These are phyloP conservation scores for Irpex sp. DNA, from an alignment of 1,284 basidiomycete species.

Conservation along the genomic window DNA sequence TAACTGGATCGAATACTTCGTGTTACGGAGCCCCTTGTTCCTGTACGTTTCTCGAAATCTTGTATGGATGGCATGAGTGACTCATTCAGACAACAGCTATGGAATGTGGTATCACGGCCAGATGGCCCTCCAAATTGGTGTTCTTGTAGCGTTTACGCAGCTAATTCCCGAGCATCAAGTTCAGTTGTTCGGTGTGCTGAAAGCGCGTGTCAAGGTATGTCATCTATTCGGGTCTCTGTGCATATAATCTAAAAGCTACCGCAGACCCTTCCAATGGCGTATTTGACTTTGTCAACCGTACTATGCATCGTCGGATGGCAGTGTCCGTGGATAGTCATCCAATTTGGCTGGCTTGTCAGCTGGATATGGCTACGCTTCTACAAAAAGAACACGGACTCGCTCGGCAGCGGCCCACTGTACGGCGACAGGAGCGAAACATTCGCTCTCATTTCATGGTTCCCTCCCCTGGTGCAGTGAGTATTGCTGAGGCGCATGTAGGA, in stretches of 20 bases:
- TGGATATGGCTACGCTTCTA: conserved; percentile 97
- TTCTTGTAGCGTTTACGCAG: conserved; percentile 96
- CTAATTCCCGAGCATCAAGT: conserved; percentile 97
- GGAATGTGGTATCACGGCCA: conserved; percentile 90
- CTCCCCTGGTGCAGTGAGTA: conserved; percentile 84
- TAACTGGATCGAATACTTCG: conserved; percentile 78
- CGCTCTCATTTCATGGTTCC: conserved; percentile 96
- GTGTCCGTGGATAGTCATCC: conserved; percentile 94
- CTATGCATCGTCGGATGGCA: conserved; percentile 87
- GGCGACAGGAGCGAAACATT: conserved; percentile 97
- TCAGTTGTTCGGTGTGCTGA: conserved; percentile 84
- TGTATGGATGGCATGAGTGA: not conserved
- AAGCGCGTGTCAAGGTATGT: conserved; percentile 84
- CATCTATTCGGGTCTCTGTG: conserved; percentile 3
- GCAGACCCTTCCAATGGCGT: conserved; percentile 89
- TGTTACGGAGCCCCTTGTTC: conserved; percentile 64
- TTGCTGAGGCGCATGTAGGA: conserved; percentile 25
- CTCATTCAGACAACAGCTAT: conserved; percentile 49
- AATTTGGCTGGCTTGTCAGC: conserved; percentile 96
- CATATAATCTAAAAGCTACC: not conserved
- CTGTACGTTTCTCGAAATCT: conserved; percentile 52
- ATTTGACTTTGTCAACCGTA: conserved; percentile 88
- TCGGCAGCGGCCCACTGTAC: conserved; percentile 60
- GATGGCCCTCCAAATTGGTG: conserved; percentile 86
- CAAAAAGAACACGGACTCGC: conserved; percentile 73